A percentile compares a stretch with the other conserved stretches of the same genome.
Evolutionary conservation across 148 eudicot genomes (phyloP).

Genomic region (Diospyros lotus): DNA sequence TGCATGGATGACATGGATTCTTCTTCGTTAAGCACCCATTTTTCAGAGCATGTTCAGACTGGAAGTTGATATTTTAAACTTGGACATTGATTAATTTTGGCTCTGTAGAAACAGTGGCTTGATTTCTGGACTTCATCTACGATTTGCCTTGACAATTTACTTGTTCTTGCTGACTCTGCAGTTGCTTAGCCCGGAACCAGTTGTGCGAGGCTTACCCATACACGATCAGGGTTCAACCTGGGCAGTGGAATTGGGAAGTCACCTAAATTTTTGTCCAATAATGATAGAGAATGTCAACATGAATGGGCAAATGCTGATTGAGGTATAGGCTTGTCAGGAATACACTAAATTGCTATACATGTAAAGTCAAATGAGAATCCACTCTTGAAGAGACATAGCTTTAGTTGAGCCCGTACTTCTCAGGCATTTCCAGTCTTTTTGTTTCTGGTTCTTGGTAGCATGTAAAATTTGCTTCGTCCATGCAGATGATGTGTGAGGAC

Average conservation of each 20-base stretch:
- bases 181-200: slow-evolving; percentile 51
- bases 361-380: neutral
- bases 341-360: neutral
- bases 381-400: neutral
- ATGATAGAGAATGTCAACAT: slow-evolving; percentile 66
- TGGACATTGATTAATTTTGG: no score
- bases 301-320: slow-evolving; percentile 70
- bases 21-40: neutral
- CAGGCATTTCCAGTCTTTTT: no score
- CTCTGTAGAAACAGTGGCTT: no score
- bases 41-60: no score
- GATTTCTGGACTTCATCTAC: neutral
- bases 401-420: neutral
- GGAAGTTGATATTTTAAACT: no score
- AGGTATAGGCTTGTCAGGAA: slow-evolving; percentile 35
- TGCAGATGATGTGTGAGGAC: slow-evolving; percentile 47
- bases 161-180: slow-evolving; percentile 22
- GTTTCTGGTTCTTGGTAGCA: neutral
- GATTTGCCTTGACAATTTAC: neutral
- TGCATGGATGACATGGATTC: neutral
- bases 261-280: slow-evolving; percentile 62
- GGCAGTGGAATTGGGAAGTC: slow-evolving; percentile 86
- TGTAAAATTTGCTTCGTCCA: neutral
- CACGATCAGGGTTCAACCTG: slow-evolving; percentile 86
- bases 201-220: slow-evolving; percentile 36